A percentile compares a stretch with the other conserved stretches of the same genome.
Evolutionary conservation across 2,329 filamentous ascomycete genomes (phyloP).

Genomic region (Calonectria fujianensis): DNA sequence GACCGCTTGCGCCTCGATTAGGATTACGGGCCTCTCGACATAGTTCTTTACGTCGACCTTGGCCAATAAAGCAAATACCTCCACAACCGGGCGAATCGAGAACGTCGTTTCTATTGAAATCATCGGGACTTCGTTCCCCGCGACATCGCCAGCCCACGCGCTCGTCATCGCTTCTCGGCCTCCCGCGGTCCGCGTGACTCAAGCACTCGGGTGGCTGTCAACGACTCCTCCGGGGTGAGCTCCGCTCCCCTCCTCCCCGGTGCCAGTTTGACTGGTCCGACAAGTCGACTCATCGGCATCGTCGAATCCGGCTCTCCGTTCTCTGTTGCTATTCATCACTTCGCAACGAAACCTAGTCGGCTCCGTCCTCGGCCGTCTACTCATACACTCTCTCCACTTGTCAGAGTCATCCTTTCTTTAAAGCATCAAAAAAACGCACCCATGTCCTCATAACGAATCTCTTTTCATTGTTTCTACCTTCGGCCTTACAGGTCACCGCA

Average conservation of each 20-base stretch:
- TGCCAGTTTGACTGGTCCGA: constrained; percentile 56
- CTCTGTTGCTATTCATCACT: constrained; percentile 32
- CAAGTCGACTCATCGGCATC: constrained; percentile 55
- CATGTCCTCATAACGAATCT: constrained; percentile 68
- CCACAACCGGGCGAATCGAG: constrained; percentile 36
- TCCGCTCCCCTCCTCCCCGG: constrained; percentile 56
- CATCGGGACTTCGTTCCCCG: constrained; percentile 50
- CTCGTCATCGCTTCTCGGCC: constrained; percentile 45
- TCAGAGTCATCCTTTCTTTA: constrained; percentile 56
- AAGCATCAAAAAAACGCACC: constrained; percentile 57
- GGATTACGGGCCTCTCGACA: constrained; percentile 25
- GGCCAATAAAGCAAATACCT: constrained; percentile 39
- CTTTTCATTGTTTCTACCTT: constrained; percentile 58
- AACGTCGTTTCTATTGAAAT: constrained; percentile 51
- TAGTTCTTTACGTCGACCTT: constrained; percentile 34
- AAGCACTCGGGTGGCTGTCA: constrained; percentile 50
- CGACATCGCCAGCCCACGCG: constrained; percentile 41
- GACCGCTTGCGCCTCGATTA: neutral
- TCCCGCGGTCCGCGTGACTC: constrained; percentile 49
- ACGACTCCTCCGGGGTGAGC: constrained; percentile 55
- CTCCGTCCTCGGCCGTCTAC: constrained; percentile 55
- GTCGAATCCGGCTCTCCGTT: constrained; percentile 51
- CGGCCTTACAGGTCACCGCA: constrained; percentile 57
- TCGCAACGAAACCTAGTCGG: constrained; percentile 48
- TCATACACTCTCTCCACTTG: constrained; percentile 46